Base-by-base conservation (phyloP, 148 eudicot species). In the Spergularia marina region DNA sequence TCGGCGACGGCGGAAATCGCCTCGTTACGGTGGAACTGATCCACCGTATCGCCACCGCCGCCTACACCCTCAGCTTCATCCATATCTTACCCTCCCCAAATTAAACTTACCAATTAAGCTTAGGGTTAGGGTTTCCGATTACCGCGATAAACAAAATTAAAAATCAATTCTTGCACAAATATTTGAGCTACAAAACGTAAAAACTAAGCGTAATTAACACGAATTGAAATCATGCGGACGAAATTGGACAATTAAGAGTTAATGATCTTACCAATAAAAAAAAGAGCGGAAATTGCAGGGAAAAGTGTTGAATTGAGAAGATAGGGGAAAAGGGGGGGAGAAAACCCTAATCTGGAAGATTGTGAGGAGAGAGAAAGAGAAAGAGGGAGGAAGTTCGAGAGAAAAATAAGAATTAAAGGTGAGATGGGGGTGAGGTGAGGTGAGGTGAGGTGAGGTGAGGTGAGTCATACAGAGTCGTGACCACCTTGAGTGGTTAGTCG, bases 1-100 rank as follows among this genome's bases (percentile, higher is more conserved):
- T 93, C 98, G 1, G 87, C 88, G 4, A 89, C 92, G 6, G 98
- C 96, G 2, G 96, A 88, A 47, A 93, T 93, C 54, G 96, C 93
- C 71, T 91, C 96, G 63, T 88, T 86, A 17, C 89, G 80, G 52
- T 85, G 87, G 66, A 86, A 86, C 67, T 86, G 87, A 16, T 86
- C 88, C 75, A 71, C 82, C 34, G 81, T 72, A 76, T 84, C 88
- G 2, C 84, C 83, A 14, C 83, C 68, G 6, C 83, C 86, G 41
- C 81, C 91, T 10, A 77, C 83, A 16, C 85, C 87, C 57, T 83
- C 90, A 74, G 80, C 81, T 66, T 87, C 90, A 76, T 85, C 90
- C 90, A 87, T 87, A 39, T n/a, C 76, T 75, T 39, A 53, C 8
- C 57, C 8, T 73, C 21, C 30, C 39, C 20, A 71, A 57, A 39